A percentile compares a stretch with the other conserved stretches of the same genome.
phyloP scores from a whole-genome alignment of 164 flowering plant species.

The Tetrastigma voinierianum region DNA sequence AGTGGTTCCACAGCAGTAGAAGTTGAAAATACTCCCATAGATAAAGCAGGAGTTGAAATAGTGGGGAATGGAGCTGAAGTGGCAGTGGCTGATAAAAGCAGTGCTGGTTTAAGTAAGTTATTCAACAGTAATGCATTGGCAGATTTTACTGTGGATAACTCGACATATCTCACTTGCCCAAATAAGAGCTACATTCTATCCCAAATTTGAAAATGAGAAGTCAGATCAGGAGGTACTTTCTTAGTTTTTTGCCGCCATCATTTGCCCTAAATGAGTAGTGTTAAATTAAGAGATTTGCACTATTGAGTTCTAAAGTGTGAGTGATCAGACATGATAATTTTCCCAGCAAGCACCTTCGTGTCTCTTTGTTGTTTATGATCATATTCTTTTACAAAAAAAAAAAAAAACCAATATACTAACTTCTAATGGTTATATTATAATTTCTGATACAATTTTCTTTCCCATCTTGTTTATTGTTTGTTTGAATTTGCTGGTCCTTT shows the following conservation, averaged over 20 bases:
- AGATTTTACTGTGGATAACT: slow-evolving; percentile 63
- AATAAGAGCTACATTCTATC: slow-evolving; percentile 94
- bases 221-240: slow-evolving; percentile 87
- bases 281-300: no score
- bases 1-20: slow-evolving; percentile 33
- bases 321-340: no score
- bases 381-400: no score
- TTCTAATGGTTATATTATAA: no score
- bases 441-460: no score
- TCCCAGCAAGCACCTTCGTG: no score
- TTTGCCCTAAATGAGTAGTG: background rate
- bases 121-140: slow-evolving; percentile 47
- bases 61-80: slow-evolving; percentile 17
- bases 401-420: no score
- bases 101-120: slow-evolving; percentile 35
- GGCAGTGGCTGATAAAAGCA: slow-evolving; percentile 20
- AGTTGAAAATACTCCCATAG: slow-evolving; percentile 18
- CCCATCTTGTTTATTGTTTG: no score
- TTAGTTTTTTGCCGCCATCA: background rate
- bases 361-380: no score
- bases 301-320: no score
- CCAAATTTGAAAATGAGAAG: slow-evolving; percentile 97
- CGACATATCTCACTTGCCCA: slow-evolving; percentile 60
- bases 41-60: slow-evolving; percentile 9
- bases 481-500: no score